Conservation (phyloP, 1,284 basidiomycete genomes). For the Pholiota adiposa region DNA sequence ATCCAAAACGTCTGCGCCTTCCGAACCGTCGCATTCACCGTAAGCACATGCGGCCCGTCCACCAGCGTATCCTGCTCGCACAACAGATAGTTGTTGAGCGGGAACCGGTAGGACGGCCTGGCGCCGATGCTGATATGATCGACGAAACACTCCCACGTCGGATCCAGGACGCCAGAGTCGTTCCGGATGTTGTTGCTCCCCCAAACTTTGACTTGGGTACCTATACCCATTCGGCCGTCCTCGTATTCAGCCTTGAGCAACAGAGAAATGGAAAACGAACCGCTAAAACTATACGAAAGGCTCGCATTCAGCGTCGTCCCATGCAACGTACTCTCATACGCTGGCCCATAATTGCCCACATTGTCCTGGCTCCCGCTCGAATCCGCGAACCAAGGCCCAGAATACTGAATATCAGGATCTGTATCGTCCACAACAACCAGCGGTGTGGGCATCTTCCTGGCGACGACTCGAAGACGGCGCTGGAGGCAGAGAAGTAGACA, state of each 20-base stretch:
- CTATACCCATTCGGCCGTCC: neutral
- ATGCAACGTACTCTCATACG: conserved; percentile 21
- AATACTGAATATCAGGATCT: conserved; percentile 19
- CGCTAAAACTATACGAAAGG: conserved; percentile 23
- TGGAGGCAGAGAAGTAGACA: neutral
- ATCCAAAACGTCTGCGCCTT: conserved; percentile 29
- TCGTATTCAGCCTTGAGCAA: neutral
- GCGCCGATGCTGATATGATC: conserved; percentile 20
- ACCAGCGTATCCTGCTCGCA: conserved; percentile 19
- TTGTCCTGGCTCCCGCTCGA: conserved; percentile 14
- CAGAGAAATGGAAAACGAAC: conserved; percentile 11
- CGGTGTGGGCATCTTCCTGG: neutral
- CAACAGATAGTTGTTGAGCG: conserved; percentile 30
- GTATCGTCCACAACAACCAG: conserved; percentile 25
- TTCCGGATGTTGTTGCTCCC: conserved; percentile 22
- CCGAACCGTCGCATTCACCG: conserved; percentile 21
- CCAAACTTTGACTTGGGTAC: conserved; percentile 17
- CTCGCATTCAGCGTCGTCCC: conserved; percentile 18
- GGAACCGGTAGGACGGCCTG: conserved; percentile 13
- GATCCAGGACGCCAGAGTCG: conserved; percentile 18
- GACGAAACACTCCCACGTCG: conserved; percentile 24
- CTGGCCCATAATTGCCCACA: conserved; percentile 21
- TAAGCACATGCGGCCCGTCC: conserved; percentile 25
- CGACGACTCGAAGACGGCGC: no score
- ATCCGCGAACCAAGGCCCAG: conserved; percentile 20